phyloP scores from a whole-genome alignment of 2,329 filamentous ascomycete species.

The Xylaria sp. region DNA sequence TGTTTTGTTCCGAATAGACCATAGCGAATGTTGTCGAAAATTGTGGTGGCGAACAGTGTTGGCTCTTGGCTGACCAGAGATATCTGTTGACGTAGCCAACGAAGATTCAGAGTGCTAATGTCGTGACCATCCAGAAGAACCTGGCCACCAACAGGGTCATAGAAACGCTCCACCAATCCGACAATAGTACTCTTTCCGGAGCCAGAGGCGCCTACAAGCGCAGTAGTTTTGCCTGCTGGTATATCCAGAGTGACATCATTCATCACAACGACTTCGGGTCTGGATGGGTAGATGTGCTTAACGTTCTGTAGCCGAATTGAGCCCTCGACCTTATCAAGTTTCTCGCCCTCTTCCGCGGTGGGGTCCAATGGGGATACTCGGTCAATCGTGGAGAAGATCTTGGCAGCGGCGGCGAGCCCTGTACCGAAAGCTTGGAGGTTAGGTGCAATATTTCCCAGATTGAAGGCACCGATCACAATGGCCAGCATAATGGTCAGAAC shows the following conservation, averaged over 20 bases:
- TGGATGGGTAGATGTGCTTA: conserved; percentile 93
- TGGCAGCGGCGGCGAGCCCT: conserved; percentile 83
- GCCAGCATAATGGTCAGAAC: conserved; percentile 89
- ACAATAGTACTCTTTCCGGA: conserved; percentile 96
- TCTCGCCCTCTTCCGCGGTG: conserved; percentile 75
- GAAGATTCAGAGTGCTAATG: conserved; percentile 82
- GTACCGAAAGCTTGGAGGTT: conserved; percentile 88
- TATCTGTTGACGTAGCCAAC: conserved; percentile 92
- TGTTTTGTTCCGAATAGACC: conserved; percentile 86
- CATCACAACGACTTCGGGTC: conserved; percentile 91
- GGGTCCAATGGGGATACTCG: conserved; percentile 86
- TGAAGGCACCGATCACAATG: conserved; percentile 93
- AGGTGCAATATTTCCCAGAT: conserved; percentile 86
- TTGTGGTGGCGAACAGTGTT: conserved; percentile 87
- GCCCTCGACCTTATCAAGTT: conserved; percentile 77
- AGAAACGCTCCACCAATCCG: conserved; percentile 92
- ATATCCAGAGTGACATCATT: conserved; percentile 81
- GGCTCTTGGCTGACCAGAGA: conserved; percentile 94
- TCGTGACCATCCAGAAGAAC: conserved; percentile 86
- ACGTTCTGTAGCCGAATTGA: conserved; percentile 83
- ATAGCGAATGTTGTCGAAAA: conserved; percentile 89
- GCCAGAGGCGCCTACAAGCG: conserved; percentile 91
- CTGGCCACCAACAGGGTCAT: conserved; percentile 83
- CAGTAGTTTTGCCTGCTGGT: conserved; percentile 90
- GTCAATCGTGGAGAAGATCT: conserved; percentile 96